Evolutionary conservation across 192 early-diverging fungal species (phyloP).

Genomic region (Umbelopsis ramanniana): DNA sequence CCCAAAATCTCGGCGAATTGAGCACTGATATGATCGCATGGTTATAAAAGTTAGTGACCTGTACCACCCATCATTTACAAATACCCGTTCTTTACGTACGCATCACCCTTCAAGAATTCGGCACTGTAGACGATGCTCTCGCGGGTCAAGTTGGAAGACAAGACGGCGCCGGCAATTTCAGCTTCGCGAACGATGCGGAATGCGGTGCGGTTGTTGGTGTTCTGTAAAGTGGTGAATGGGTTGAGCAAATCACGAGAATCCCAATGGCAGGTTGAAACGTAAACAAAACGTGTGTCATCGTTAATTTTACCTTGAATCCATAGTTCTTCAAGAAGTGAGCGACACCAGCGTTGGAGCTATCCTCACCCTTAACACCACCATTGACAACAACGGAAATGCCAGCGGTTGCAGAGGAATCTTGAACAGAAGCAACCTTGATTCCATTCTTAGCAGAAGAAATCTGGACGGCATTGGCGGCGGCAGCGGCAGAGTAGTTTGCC

Average conservation of each 20-base stretch:
- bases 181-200: conserved; percentile 89
- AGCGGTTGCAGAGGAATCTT: conserved; percentile 72
- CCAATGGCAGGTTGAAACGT: background rate
- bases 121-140: conserved; percentile 87
- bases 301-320: conserved; percentile 74
- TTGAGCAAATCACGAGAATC: background rate
- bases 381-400: conserved; percentile 86
- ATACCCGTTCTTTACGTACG: conserved; percentile 55
- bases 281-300: background rate
- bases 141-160: conserved; percentile 79
- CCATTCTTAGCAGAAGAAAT: conserved; percentile 59
- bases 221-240: conserved; percentile 47
- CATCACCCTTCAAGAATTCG: conserved; percentile 89
- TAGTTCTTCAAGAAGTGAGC: conserved; percentile 92
- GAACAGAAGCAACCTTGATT: conserved; percentile 69
- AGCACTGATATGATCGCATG: conserved; percentile 36
- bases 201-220: conserved; percentile 79
- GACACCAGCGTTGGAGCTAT: conserved; percentile 72
- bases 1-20: conserved; percentile 86
- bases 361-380: conserved; percentile 86
- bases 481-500: conserved; percentile 56
- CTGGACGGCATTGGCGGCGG: conserved; percentile 34
- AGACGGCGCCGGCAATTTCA: conserved; percentile 86
- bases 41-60: too few species aligned
- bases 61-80: too few species aligned